Percentiles rank a stretch among this genome's conserved stretches.
Evolutionary conservation across 768 basidiomycete genomes (phyloP).

Genomic region (Suillus luteus): DNA sequence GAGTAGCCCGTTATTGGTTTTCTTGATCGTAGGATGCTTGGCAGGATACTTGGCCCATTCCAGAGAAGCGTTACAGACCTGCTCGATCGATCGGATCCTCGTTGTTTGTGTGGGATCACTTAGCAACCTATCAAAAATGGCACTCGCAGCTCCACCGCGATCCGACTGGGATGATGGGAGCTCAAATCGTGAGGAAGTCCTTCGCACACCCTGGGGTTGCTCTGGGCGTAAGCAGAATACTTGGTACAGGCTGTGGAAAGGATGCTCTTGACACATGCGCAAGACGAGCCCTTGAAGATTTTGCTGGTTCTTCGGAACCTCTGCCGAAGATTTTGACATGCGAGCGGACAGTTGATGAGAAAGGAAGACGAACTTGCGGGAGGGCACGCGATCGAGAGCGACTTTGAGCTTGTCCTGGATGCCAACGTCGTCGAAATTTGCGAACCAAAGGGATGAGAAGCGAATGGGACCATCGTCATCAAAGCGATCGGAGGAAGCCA

Average conservation of each 20-base stretch:
- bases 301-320: conserved; percentile 46
- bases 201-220: conserved; percentile 30
- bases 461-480: conserved; percentile 81
- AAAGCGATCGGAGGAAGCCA: conserved; percentile 66
- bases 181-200: conserved; percentile 49
- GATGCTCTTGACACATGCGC: conserved; percentile 85
- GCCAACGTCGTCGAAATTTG: conserved; percentile 68
- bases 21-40: conserved; percentile 33
- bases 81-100: conserved; percentile 56
- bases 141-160: conserved; percentile 63
- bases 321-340: conserved; percentile 49
- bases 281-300: conserved; percentile 66
- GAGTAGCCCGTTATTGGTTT: conserved; percentile 28
- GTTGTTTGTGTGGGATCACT: conserved; percentile 39
- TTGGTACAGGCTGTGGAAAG: conserved; percentile 92
- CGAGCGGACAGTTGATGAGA: conserved; percentile 95
- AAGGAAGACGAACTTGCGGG: conserved; percentile 87
- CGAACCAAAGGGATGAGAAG: conserved; percentile 90
- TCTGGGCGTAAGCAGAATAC: conserved; percentile 70
- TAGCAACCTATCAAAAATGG: conserved; percentile 58
- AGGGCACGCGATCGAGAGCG: conserved; percentile 66
- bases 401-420: conserved; percentile 44
- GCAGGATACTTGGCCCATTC: conserved; percentile 72
- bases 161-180: conserved; percentile 51
- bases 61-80: conserved; percentile 63